Percentiles rank a stretch among this genome's conserved stretches.
Evolutionary conservation across 2,329 filamentous ascomycete genomes (phyloP).

Genomic region (Diaporthe sp.): DNA sequence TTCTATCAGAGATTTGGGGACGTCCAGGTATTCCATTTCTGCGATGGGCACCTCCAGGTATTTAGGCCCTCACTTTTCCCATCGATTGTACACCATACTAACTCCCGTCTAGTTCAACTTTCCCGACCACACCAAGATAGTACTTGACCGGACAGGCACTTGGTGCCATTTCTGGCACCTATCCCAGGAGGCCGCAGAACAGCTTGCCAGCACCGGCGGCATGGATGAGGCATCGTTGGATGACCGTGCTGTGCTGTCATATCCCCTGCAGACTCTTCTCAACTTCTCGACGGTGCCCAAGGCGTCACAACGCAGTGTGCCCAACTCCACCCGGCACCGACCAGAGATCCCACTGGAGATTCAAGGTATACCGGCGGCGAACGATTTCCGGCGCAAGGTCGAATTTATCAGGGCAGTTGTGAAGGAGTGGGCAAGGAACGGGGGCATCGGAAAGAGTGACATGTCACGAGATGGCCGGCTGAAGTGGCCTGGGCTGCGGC

Average conservation of each 20-base stretch:
- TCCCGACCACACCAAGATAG: constrained; percentile 88
- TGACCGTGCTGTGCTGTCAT: constrained; percentile 78
- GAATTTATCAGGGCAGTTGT: constrained; percentile 79
- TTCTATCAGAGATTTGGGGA: constrained; percentile 88
- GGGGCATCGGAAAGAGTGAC: constrained; percentile 77
- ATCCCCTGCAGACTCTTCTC: constrained; percentile 79
- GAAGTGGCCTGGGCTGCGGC: constrained; percentile 71
- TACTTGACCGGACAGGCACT: constrained; percentile 80
- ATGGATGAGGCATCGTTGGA: constrained; percentile 79
- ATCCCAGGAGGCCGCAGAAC: constrained; percentile 76
- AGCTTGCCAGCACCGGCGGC: constrained; percentile 75
- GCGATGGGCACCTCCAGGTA: constrained; percentile 83
- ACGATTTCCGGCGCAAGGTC: constrained; percentile 81
- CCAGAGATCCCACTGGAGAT: constrained; percentile 73
- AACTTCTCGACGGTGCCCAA: constrained; percentile 64
- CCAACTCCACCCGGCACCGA: constrained; percentile 63
- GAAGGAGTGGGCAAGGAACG: constrained; percentile 78
- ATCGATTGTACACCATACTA: not conserved
- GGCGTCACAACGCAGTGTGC: constrained; percentile 60
- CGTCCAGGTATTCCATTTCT: constrained; percentile 86
- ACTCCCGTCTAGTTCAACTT: constrained; percentile 78
- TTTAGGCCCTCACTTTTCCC: constrained; percentile 41
- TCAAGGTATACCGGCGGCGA: constrained; percentile 77
- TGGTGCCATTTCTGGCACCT: constrained; percentile 86
- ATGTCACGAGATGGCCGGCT: constrained; percentile 69